These are phyloP conservation scores for Tricholoma bakamatsutake DNA, from an alignment of 768 basidiomycete species.

Conservation along the genomic window DNA sequence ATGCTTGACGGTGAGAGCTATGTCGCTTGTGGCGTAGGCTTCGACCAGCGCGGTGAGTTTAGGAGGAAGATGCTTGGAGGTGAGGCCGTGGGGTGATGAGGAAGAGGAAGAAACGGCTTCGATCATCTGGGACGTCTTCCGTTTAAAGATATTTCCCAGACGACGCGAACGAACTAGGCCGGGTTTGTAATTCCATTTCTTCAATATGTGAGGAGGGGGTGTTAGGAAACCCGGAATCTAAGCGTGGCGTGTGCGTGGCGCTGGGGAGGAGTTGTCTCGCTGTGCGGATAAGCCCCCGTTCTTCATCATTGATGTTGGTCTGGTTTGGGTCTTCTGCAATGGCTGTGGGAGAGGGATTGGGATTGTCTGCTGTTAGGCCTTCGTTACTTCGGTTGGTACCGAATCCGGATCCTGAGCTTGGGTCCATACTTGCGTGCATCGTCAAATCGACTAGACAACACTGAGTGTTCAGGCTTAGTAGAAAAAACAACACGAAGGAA, in stretches of 20 bases:
- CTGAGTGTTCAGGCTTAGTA: neutral
- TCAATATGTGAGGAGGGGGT: too few species aligned
- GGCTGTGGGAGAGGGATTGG: conserved; percentile 14
- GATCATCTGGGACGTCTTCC: conserved; percentile 70
- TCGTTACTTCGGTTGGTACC: conserved; percentile 12
- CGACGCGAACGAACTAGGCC: conserved; percentile 34
- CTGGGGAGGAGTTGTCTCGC: too few species aligned
- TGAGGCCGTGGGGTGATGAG: too few species aligned
- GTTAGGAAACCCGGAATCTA: neutral
- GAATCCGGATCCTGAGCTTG: conserved; percentile 25
- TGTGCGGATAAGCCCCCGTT: too few species aligned
- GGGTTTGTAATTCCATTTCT: conserved; percentile 49
- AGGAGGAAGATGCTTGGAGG: conserved; percentile 37
- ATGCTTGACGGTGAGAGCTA: conserved; percentile 47
- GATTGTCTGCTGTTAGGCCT: conserved; percentile 25
- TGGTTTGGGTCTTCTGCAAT: conserved; percentile 35
- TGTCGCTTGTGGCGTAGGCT: conserved; percentile 58
- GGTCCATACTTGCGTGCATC: conserved; percentile 47
- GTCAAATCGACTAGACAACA: conserved; percentile 75
- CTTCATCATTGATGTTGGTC: too few species aligned
- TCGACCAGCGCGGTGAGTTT: conserved; percentile 67
- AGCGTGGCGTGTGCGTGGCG: conserved; percentile 4
- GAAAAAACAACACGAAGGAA: conserved; percentile 14
- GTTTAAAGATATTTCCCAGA: conserved; percentile 52
- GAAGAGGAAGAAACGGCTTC: conserved; percentile 49